Conservation (phyloP, 2,329 filamentous ascomycete species). For the Didymellaceae sp. region DNA sequence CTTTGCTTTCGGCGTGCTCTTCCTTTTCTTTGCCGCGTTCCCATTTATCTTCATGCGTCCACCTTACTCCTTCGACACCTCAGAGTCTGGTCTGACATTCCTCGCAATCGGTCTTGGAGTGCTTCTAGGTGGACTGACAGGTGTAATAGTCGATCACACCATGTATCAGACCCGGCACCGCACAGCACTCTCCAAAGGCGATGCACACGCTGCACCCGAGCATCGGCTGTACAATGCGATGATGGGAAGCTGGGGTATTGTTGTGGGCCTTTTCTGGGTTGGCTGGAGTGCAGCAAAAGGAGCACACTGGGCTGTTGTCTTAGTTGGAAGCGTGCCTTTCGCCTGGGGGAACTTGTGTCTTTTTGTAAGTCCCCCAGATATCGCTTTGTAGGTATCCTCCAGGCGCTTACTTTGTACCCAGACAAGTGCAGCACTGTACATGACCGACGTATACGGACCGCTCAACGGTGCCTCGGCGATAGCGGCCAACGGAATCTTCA, state of each 20-base stretch:
- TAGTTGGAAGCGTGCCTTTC: slow-evolving; percentile 62
- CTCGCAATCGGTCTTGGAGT: slow-evolving; percentile 44
- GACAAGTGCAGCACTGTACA: slow-evolving; percentile 39
- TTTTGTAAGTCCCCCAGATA: slow-evolving; percentile 62
- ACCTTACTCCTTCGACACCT: slow-evolving; percentile 39
- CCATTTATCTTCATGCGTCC: slow-evolving; percentile 42
- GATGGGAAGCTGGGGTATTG: slow-evolving; percentile 62
- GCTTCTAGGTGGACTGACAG: slow-evolving; percentile 33
- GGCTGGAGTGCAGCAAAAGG: slow-evolving; percentile 60
- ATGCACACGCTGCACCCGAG: slow-evolving; percentile 56
- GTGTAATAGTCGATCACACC: slow-evolving; percentile 44
- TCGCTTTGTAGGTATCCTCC: too few relatives aligned
- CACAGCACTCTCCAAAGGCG: slow-evolving; percentile 35
- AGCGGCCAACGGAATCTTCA: slow-evolving; percentile 48
- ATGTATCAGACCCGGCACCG: slow-evolving; percentile 47
- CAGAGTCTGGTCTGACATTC: slow-evolving; percentile 43
- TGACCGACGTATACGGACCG: slow-evolving; percentile 43
- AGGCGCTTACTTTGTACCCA: too few relatives aligned
- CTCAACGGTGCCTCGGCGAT: slow-evolving; percentile 44
- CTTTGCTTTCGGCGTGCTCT: slow-evolving; percentile 45
- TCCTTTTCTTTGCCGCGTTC: slow-evolving; percentile 46
- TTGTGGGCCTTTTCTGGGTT: slow-evolving; percentile 65
- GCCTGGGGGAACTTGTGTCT: slow-evolving; percentile 67
- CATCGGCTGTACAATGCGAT: slow-evolving; percentile 66
- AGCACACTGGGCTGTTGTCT: slow-evolving; percentile 59